phyloP scores from a whole-genome alignment of 352 stramenopile genomes.

The Pythium apleroticum region DNA sequence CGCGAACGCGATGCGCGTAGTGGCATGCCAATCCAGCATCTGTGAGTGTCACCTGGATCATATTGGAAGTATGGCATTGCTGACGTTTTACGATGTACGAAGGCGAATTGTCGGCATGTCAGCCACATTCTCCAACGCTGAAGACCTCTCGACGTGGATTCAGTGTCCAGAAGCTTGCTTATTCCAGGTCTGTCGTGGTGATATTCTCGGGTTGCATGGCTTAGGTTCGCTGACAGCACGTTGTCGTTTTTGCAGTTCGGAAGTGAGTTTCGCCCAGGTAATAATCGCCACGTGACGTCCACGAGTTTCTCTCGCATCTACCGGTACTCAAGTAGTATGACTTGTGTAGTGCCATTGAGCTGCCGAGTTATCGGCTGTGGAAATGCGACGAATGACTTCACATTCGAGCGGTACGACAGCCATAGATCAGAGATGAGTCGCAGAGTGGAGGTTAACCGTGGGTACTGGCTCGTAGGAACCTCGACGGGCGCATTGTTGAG shows the following conservation, averaged over 20 bases:
- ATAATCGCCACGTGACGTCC: neutral
- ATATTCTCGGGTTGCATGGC: too few species aligned
- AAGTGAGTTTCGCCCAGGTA: constrained; percentile 42
- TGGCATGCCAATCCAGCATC: constrained; percentile 21
- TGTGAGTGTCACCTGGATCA: constrained; percentile 16
- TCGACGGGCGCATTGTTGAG: constrained; percentile 44
- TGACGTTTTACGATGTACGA: constrained; percentile 5
- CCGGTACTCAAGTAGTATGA: neutral
- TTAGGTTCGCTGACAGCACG: neutral
- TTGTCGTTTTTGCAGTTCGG: constrained; percentile 35
- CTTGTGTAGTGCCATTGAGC: constrained; percentile 31
- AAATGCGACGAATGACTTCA: constrained; percentile 28
- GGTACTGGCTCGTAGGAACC: constrained; percentile 27
- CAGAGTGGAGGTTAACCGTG: too few species aligned
- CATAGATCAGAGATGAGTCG: too few species aligned
- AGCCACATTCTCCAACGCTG: constrained; percentile 38
- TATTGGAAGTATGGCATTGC: neutral
- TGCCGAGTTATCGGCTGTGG: constrained; percentile 34
- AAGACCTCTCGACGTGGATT: constrained; percentile 36
- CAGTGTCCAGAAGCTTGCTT: constrained; percentile 17
- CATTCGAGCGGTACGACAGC: constrained; percentile 40
- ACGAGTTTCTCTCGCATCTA: too few species aligned
- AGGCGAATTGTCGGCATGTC: constrained; percentile 43
- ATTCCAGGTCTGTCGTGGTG: constrained; percentile 14
- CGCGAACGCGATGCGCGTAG: constrained; percentile 10